Evolutionary conservation across 1,284 basidiomycete genomes (phyloP), one percentile per base, ranked within the genome.

Genomic region (Ustilago vetiveriae): DNA sequence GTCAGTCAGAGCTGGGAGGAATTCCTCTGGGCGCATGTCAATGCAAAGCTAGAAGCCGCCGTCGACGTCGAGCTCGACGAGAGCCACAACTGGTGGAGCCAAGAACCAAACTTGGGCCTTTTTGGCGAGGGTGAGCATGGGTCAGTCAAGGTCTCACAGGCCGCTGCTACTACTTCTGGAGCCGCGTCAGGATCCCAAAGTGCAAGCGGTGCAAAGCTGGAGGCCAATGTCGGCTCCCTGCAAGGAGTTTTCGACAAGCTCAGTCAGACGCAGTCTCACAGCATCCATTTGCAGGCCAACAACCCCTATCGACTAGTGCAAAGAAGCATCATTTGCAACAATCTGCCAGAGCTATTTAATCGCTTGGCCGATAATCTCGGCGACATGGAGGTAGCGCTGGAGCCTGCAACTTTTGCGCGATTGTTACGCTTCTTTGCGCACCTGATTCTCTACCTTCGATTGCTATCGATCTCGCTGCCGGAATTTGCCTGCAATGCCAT

Each of bases 11-110:
- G 74, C 29, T 99, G 94, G 94, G 90, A 94, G 80, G 95, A 98
- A 78, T 88, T 93, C 70, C 85, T 98, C 0, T 99, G 95, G 96
- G 92, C 92, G 1, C 89, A 92, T 71, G 85, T 95, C 55, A 90
- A 90, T 74, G 86, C 93, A 40, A 85, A 92, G 27, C 90, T 92
- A 71, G 94, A 98, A 82, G 88, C 91, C 63, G 88, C 89, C 56
- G 86, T 90, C 72, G 88, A 87, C 35, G 84, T 84, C 17, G 88
- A 73, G 19, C 76, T 85, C 24, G 72, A 74, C 14, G 45, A 50
- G 10, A 49, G 65, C 16, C 65, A 64, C n/a, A 68, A 64, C 32
- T 82, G 78, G 73, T 82, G 89, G 75, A 85, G 74, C 24, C 72
- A 78, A 36, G 68, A 73, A 17, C 50, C 71, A 14, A 54, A 65